Evolutionary conservation across 1,139 yeast species (phyloP), one percentile per base, ranked within the genome.

Genomic region (Magnusiomyces fungicola): DNA sequence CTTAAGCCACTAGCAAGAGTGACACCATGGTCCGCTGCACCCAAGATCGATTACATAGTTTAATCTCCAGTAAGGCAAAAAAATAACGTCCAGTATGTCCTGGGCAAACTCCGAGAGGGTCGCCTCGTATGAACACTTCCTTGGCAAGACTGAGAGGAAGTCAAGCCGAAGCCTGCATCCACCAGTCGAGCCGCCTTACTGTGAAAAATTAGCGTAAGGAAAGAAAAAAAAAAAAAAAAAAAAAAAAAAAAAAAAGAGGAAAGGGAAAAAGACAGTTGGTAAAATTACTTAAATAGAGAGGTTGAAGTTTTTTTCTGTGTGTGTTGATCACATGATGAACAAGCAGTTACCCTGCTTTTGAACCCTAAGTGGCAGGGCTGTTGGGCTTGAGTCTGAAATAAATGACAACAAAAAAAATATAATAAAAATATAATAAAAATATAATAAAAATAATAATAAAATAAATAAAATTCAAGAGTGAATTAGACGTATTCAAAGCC

Each of bases 91-190:
- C 57, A 66, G 58, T 63, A 63, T 51, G 60, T 67, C 70, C 66
- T 67, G 69, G 70, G 68, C 61, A 36, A 29, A 65, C 58, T 63
- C 65, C 51, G 57, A 56, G 56, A 57, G 67, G 64, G 68, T 55
- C 68, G 58, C 68, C 70, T 67, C 69, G 57, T 61, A 63, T 68
- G 66, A 64, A 67, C 61, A 62, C 69, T 64, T 62, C 60, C 52
- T 34, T 22, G 48, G 30, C 45, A 22, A 43, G 29, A 25, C 24
- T n/a, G 27, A 25, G 29, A 38, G n/a, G 48, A 47, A 49, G 51
- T n/a, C n/a, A n/a, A 53, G 46, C 49, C 42, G 45, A 45, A 45
- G 47, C 51, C 41, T 55, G n/a, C n/a, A n/a, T 53, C 51, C 55
- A 56, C 41, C 29, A 10, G 21, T 19, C 29, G 51, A 58, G 63